Percentiles rank a stretch among this genome's conserved stretches.
These are phyloP conservation scores for Heterococcus sp. DNA, from an alignment of 108 stramenopile species.

Conservation along the genomic window DNA sequence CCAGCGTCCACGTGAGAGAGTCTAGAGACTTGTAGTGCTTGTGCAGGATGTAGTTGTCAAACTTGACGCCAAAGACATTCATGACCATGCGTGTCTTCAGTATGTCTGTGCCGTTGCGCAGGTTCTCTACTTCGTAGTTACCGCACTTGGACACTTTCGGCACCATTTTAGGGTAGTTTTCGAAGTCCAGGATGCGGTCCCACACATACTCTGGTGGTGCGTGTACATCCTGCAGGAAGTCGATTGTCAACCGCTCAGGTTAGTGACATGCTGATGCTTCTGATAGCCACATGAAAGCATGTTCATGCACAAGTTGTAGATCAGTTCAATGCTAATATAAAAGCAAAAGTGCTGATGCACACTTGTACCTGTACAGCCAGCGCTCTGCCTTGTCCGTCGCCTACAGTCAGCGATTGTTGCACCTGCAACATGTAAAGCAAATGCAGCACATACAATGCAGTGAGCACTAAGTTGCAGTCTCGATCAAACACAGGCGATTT, in stretches of 20 bases:
- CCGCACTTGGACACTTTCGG: conserved; percentile 43
- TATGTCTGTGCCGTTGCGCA: conserved; percentile 27
- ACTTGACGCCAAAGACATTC: conserved; percentile 32
- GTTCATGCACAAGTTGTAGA: too few relatives aligned
- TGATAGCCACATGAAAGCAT: not conserved
- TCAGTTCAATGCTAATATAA: not conserved
- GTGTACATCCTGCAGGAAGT: conserved; percentile 36
- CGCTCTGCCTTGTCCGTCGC: not conserved
- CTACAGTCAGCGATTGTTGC: not conserved
- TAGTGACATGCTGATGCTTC: not conserved
- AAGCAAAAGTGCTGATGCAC: not conserved
- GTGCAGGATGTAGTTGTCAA: conserved; percentile 37
- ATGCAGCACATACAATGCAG: too few relatives aligned
- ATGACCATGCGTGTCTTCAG: conserved; percentile 28
- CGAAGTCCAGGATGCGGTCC: conserved; percentile 51
- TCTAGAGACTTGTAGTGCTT: conserved; percentile 13
- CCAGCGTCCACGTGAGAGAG: conserved; percentile 44
- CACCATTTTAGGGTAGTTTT: conserved; percentile 45
- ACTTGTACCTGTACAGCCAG: not conserved
- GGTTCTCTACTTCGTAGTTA: conserved; percentile 32
- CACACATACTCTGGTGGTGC: conserved; percentile 45
- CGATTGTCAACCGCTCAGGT: not conserved
- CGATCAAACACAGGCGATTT: not conserved
- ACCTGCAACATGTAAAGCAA: not conserved
- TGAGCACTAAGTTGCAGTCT: too few relatives aligned